Evolutionary conservation across 169 alveolate genomes (phyloP).

Genomic region (Babesia microti): DNA sequence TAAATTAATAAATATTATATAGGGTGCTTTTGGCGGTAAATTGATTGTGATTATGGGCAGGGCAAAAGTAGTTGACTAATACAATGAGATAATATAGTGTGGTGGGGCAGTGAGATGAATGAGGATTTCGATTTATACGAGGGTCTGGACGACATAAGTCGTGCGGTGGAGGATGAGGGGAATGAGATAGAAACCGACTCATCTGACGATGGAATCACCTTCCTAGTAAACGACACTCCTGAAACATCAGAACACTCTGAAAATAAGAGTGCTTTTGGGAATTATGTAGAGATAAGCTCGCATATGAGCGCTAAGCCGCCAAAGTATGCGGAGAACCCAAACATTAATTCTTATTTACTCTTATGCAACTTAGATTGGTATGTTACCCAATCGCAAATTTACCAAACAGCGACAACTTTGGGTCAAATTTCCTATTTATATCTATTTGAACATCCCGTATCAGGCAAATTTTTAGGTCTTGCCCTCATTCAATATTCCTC

Average conservation of each 20-base stretch:
- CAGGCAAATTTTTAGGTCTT: too few relatives aligned
- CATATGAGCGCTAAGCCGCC: neutral
- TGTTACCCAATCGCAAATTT: too few relatives aligned
- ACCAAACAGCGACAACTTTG: too few relatives aligned
- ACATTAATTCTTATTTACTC: too few relatives aligned
- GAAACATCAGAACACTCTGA: neutral
- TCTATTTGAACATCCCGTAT: too few relatives aligned
- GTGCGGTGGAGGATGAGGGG: neutral
- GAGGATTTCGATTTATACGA: conserved; percentile 41
- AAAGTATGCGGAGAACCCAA: conserved; percentile 1
- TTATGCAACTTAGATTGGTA: too few relatives aligned
- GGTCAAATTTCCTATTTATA: too few relatives aligned
- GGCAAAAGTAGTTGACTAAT: conserved; percentile 3
- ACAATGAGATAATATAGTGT: conserved; percentile 1
- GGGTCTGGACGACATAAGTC: conserved; percentile 40
- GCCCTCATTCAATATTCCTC: too few relatives aligned
- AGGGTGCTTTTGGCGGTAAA: neutral
- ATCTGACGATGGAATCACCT: neutral
- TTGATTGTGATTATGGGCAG: neutral
- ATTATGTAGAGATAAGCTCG: neutral
- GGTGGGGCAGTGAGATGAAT: neutral
- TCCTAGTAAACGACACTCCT: neutral
- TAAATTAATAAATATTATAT: neutral
- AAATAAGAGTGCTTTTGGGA: conserved; percentile 1
- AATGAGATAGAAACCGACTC: neutral